Evolutionary conservation across 441 rosid genomes (phyloP).

Genomic region (Croton setiger): DNA sequence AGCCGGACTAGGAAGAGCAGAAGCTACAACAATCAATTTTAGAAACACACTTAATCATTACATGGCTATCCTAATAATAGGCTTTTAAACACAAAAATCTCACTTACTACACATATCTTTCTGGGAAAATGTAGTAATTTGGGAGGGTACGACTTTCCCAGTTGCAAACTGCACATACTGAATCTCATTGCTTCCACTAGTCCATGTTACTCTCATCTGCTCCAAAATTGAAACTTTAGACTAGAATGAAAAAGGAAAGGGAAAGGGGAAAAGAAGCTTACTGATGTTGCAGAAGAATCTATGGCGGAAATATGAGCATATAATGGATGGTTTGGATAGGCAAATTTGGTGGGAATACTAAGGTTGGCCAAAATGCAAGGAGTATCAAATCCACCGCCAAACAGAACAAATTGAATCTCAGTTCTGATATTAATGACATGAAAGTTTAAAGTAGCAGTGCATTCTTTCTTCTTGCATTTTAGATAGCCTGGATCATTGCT

Average conservation of each 20-base stretch:
- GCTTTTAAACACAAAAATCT: not conserved
- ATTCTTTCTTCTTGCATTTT: constrained; percentile 40
- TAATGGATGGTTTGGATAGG: constrained; percentile 48
- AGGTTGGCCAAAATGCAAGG: constrained; percentile 51
- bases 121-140: constrained; percentile 47
- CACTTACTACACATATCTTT: constrained; percentile 58
- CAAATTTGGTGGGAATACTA: constrained; percentile 33
- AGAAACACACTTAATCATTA: not conserved
- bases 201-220: constrained; percentile 74
- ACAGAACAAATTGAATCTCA: constrained; percentile 53
- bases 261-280: constrained; percentile 8
- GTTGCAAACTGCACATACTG: constrained; percentile 47
- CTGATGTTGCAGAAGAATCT: constrained; percentile 58
- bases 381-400: constrained; percentile 42
- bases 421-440: constrained; percentile 65
- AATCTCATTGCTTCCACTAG: constrained; percentile 49
- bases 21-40: constrained; percentile 22
- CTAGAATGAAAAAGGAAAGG: not conserved
- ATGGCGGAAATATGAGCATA: constrained; percentile 50
- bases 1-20: constrained; percentile 50
- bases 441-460: constrained; percentile 43
- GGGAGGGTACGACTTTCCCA: constrained; percentile 38
- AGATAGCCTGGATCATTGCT: constrained; percentile 51
- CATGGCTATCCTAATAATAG: not conserved
- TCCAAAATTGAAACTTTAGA: not conserved